Base-by-base conservation (phyloP, 768 basidiomycete species). In the Collybia sp. region DNA sequence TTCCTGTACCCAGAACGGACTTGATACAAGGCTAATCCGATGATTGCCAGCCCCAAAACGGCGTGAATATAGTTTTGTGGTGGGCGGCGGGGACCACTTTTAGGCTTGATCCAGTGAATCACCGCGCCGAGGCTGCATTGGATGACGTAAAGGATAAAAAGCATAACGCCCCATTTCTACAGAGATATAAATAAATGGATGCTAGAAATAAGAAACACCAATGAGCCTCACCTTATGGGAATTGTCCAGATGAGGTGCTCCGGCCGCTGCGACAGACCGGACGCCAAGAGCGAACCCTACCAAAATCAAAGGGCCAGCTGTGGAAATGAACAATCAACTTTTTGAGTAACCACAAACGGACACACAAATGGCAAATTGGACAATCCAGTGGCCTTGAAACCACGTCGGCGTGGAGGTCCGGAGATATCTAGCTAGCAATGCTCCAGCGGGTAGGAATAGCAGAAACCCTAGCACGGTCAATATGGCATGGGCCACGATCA, bases 31-130 rank as follows among this genome's bases (percentile, higher is more conserved):
- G 76, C 67, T 9, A 80, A 60, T 6, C 56, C 73, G 43, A 83
- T 70, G 41, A 77, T 71, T 9, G 66, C 40, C 25, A 83, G 54
- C 0, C 82, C 83, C 1, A 82, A 45, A 12, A 77, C 47, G 11
- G 77, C 80, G 53, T 85, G 82, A 19, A 73, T 25, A 56, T 80
- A 83, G 55, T 85, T 82, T 50, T 74, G 80, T 38, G 68, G 58
- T 6, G 74, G 81, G 20, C 75, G 74, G 20, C 62, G 52, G 0
- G 50, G 52, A 5, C 55, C 43, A 32, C 60, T 49, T 15, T 63
- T 65, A 31, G 70, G 69, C 56, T 82, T 80, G 46, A 77, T 53
- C 53, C 63, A 78, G 51, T 82, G 80, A 47, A 81, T 76, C 44
- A 76, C 43, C 2, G 73, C 70, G 5, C 82, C 82, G 12, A 81